Evolutionary conservation across 2,329 filamentous ascomycete genomes (phyloP), one percentile per base, ranked within the genome.

Genomic region (Hysterium pulicare): DNA sequence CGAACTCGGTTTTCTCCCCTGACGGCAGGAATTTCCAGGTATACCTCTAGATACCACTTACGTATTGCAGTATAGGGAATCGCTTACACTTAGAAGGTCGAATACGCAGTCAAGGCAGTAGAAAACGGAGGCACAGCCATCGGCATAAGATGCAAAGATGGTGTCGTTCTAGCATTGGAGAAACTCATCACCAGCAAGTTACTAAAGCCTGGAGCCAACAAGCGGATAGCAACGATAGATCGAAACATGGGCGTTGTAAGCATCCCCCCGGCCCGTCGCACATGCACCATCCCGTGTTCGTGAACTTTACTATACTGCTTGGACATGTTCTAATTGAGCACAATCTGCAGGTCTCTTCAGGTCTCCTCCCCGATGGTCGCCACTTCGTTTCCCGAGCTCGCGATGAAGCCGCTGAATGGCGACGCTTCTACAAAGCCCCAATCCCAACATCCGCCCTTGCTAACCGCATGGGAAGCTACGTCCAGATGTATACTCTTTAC

Each of bases 11-110:
- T 77, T 98, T 97, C 79, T 97, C 93, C 37, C 93, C 93, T 55
- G 93, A 98, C 75, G 93, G 93, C 67, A 87, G 93, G 60, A 98
- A 98, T 72, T 98, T 98, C 72, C 93, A 98, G 74, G 89, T 94
- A 66, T 49, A 42, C 9, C 33, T 37, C 19, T 11, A 9, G 8
- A 19, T 37, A 19, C n/a, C 34, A 21, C 26, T 20, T 16, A 5
- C 10, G 28, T 8, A 26, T 9, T 19, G 23, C 16, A 31, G 21
- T 17, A n/a, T 40, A 30, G 31, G 28, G 38, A n/a, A 38, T 37
- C 30, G 30, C 23, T 11, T 51, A 59, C 36, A 60, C 49, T 21
- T 11, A 10, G 4, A 38, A 81, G 78, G 82, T 85, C 71, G 93
- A 98, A 79, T 98, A 98, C 71, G 93, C 93, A 56, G 86, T 94